Evolutionary conservation across 345 rosid species (phyloP).

Genomic region (Dipteronia dyeriana): DNA sequence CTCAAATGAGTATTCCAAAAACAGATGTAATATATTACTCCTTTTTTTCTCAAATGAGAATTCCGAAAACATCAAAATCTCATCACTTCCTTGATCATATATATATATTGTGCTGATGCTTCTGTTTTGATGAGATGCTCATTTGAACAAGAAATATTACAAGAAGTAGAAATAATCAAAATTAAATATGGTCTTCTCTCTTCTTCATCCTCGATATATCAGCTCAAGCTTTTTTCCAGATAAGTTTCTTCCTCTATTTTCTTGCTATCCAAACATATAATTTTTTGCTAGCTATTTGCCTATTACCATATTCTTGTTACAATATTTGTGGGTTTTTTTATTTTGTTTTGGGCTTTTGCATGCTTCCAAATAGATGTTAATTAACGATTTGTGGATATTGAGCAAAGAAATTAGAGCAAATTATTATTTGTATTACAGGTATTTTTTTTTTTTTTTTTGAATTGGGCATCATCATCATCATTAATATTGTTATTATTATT

Average conservation of each 20-base stretch:
- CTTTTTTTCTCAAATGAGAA: too few relatives aligned
- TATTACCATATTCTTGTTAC: not conserved
- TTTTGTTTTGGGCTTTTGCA: not conserved
- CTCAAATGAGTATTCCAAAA: conserved; percentile 60
- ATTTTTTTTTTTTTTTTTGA: too few relatives aligned
- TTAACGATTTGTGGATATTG: not conserved
- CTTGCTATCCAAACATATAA: not conserved
- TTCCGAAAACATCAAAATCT: not conserved
- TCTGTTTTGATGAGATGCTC: conserved; percentile 43
- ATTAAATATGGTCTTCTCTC: not conserved
- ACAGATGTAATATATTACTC: conserved; percentile 6
- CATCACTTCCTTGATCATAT: not conserved
- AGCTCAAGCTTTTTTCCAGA: not conserved
- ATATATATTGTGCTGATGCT: conserved; percentile 1
- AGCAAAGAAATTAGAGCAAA: not conserved
- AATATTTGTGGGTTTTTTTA: not conserved
- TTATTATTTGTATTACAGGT: not conserved
- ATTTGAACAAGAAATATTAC: conserved; percentile 41
- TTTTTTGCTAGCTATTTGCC: not conserved
- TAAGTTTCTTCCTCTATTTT: not conserved
- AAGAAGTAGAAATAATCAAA: conserved; percentile 23
- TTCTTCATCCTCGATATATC: not conserved
- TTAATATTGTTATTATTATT: too few relatives aligned
- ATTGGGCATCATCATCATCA: not conserved
- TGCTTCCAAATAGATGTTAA: not conserved